Evolutionary conservation across 2,329 filamentous ascomycete genomes (phyloP).

Genomic region (Neospermospora avenae): DNA sequence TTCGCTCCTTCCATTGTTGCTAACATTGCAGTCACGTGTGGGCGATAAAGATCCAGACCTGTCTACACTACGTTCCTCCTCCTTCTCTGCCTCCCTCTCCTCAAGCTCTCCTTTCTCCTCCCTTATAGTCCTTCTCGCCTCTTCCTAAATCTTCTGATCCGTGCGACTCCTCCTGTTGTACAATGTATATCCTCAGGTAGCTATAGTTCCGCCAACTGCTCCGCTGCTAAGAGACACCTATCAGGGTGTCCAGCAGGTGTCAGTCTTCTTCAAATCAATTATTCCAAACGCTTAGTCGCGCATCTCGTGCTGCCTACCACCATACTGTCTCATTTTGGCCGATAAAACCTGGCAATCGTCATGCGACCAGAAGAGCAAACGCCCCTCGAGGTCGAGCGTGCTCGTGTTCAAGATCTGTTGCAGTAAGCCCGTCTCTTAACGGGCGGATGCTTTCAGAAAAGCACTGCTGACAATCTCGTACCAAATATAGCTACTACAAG

Average conservation of each 20-base stretch:
- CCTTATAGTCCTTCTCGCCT: neutral
- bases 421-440: neutral
- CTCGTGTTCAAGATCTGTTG: constrained; percentile 3
- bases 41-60: too few species aligned
- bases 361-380: neutral
- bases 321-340: neutral
- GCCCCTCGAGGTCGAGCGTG: neutral
- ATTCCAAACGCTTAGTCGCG: neutral
- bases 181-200: neutral
- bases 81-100: neutral
- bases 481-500: neutral
- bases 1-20: too few species aligned
- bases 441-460: neutral
- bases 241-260: neutral
- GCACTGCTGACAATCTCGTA: too few species aligned
- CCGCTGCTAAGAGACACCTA: neutral
- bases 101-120: too few species aligned
- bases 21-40: too few species aligned
- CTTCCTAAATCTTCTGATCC: neutral
- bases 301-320: neutral
- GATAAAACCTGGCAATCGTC: neutral
- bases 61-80: too few species aligned
- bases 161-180: neutral
- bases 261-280: neutral
- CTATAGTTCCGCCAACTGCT: neutral